phyloP scores from a whole-genome alignment of 176 grass and related monocot genomes.

The Aegilops sharonensis region DNA sequence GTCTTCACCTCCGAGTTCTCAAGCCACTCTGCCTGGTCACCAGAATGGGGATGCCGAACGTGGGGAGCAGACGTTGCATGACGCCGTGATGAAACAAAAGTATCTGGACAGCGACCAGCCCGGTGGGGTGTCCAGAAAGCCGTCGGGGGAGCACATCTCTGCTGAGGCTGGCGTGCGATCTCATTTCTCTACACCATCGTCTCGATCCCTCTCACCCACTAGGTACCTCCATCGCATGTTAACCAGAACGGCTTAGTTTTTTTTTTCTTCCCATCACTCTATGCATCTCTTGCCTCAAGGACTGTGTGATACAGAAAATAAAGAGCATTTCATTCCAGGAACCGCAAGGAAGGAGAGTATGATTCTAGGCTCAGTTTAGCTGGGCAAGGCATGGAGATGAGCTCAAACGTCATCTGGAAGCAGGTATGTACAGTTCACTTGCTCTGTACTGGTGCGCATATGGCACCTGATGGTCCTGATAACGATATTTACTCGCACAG shows the following conservation, averaged over 20 bases:
- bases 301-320: neutral
- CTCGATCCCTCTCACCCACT: conserved; percentile 82
- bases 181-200: conserved; percentile 67
- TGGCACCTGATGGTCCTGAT: conserved; percentile 10
- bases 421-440: conserved; percentile 50
- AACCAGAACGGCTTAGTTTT: too few species aligned
- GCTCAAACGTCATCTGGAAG: conserved; percentile 67
- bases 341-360: conserved; percentile 61
- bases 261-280: neutral
- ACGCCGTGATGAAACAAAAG: conserved; percentile 30
- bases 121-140: conserved; percentile 41
- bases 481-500: conserved; percentile 31
- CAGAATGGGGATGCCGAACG: conserved; percentile 24
- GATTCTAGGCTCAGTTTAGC: conserved; percentile 62
- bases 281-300: neutral
- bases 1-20: neutral
- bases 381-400: conserved; percentile 45
- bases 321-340: conserved; percentile 39
- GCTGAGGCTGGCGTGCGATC: conserved; percentile 43
- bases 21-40: neutral
- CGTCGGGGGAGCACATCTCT: conserved; percentile 30
- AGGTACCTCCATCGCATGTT: conserved; percentile 50
- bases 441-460: neutral
- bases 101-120: conserved; percentile 36
- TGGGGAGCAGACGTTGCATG: conserved; percentile 34